Conservation (phyloP, 768 basidiomycete species). For the Suillus subalutaceus region DNA sequence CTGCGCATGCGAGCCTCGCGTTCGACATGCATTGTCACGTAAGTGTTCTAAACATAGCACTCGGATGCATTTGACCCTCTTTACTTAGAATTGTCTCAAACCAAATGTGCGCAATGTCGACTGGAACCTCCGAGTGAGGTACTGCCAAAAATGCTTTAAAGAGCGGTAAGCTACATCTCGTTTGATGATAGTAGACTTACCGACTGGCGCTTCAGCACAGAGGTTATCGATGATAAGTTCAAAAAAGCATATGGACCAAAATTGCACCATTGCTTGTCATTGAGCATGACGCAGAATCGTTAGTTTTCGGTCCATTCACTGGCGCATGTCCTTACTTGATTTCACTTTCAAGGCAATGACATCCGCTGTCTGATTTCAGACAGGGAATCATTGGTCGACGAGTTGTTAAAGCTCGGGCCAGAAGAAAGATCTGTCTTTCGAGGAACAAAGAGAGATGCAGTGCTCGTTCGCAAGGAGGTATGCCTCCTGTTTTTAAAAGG, state of each 20-base stretch:
- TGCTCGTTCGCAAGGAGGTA: neutral
- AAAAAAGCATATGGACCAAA: neutral
- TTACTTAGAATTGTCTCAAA: slow-evolving; percentile 7
- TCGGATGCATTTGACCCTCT: neutral
- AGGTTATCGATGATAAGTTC: neutral
- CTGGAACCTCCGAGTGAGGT: slow-evolving; percentile 10
- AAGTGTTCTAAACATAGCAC: slow-evolving; percentile 11
- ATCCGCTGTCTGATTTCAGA: neutral
- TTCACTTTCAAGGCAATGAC: neutral
- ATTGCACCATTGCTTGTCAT: neutral
- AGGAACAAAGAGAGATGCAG: neutral
- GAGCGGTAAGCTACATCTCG: slow-evolving; percentile 6
- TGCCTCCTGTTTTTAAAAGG: neutral
- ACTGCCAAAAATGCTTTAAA: slow-evolving; percentile 11
- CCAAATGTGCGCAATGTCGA: slow-evolving; percentile 10
- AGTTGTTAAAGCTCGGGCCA: neutral
- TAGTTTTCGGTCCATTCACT: neutral
- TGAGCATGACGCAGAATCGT: slow-evolving; percentile 1
- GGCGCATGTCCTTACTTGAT: neutral
- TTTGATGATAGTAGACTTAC: neutral
- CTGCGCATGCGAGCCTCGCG: slow-evolving; percentile 32
- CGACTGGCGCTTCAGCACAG: neutral
- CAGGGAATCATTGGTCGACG: neutral
- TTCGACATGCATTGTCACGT: slow-evolving; percentile 36
- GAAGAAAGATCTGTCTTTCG: slow-evolving; percentile 1